Evolutionary conservation across 345 rosid species (phyloP), one percentile per base, ranked within the genome.

Genomic region (Salix suchowensis): DNA sequence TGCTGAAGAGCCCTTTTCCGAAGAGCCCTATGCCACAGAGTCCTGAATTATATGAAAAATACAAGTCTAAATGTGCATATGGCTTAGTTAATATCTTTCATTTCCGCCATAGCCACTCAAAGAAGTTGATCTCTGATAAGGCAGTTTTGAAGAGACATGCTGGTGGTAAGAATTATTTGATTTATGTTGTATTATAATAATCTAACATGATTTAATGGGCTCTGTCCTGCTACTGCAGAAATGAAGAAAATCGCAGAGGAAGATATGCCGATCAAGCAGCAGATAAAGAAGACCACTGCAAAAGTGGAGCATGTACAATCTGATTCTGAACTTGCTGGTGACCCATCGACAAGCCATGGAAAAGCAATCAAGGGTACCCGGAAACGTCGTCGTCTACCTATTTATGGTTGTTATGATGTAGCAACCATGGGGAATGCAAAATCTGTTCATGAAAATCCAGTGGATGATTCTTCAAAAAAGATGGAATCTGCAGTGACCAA

Each of bases 31-130:
- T 82, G 52, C 91, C 90, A 3, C 84, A 74, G 82, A 90, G 91
- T 80, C 94, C 93, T 72, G 77, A 81, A 58, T 34, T 83, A 65
- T 86, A 84, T 61, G 94, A 89, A 78, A 85, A 77, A 70, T 82
- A 90, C 79, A 88, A 89, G 86, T 87, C 93, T 16, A 88, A 92
- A 76, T 89, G 95, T 65, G 87, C 86, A 13, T 84, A 87, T 87
- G 76, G 88, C 74, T 77, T 91, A 48, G 82, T 88, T 61, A 83
- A 77, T 32, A 80, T 89, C 73, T 86, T 89, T 15, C 87, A 80
- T 76, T 86, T 91, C 76, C 84, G 88, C 55, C 86, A 83, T 70
- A 79, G 81, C 18, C 82, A 72, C 67, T 83, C 88, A 58, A 87
- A 74, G 85, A 89, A 88, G 85, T 80, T 86, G 80, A 84, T 85